These are phyloP conservation scores for Colletotrichum kahawae DNA, from an alignment of 2,329 filamentous ascomycete species.

Conservation along the genomic window DNA sequence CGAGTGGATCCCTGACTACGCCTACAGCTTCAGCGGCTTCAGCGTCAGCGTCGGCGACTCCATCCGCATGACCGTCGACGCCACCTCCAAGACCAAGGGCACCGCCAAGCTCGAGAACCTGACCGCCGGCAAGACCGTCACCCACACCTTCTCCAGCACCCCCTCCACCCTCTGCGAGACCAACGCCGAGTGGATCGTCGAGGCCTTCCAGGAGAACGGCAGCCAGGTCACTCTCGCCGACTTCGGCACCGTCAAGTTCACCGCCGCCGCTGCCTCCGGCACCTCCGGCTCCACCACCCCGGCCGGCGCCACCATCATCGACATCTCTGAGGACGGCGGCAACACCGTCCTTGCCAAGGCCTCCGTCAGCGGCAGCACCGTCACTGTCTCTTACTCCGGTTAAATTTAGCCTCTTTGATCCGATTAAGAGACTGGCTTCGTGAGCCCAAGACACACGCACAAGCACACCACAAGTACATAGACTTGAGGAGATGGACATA, in stretches of 20 bases:
- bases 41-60: conserved; percentile 33
- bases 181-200: conserved; percentile 69
- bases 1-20: conserved; percentile 50
- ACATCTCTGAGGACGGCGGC: conserved; percentile 19
- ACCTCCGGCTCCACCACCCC: conserved; percentile 24
- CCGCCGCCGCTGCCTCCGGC: conserved; percentile 26
- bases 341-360: conserved; percentile 10
- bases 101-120: conserved; percentile 48
- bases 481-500: not conserved
- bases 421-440: not conserved
- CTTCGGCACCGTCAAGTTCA: conserved; percentile 34
- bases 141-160: conserved; percentile 53
- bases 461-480: not conserved
- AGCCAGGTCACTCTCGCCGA: conserved; percentile 32
- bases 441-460: not conserved
- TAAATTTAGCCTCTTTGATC: not conserved
- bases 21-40: conserved; percentile 42
- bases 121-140: conserved; percentile 54
- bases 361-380: conserved; percentile 12
- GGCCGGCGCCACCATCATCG: conserved; percentile 21
- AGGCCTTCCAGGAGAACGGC: conserved; percentile 39
- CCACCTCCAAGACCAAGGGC: conserved; percentile 27
- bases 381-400: conserved; percentile 11
- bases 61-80: conserved; percentile 31
- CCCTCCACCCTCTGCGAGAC: conserved; percentile 52